A percentile compares a stretch with the other conserved stretches of the same genome.
Conservation (phyloP, 306 rosid species). For the Erythrophleum fordii region DNA sequence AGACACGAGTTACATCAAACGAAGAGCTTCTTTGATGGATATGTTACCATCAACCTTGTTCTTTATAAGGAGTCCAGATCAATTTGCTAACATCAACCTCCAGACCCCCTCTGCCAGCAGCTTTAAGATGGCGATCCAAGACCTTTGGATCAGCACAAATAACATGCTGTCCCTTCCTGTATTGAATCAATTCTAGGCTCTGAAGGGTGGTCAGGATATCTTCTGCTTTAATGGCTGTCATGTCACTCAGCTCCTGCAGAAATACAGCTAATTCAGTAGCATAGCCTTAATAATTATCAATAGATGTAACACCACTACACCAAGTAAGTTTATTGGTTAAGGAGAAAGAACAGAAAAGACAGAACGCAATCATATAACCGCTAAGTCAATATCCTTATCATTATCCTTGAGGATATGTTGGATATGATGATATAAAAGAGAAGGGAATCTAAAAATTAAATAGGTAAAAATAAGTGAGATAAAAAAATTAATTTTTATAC, state of each 20-base stretch:
- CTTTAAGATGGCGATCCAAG: slow-evolving; percentile 70
- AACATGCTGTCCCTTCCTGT: slow-evolving; percentile 75
- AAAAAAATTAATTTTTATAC: no score
- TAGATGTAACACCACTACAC: slow-evolving; percentile 1
- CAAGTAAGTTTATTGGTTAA: not conserved
- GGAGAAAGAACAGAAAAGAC: not conserved
- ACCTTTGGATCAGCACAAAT: slow-evolving; percentile 79
- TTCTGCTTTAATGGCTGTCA: slow-evolving; percentile 78
- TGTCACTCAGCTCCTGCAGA: slow-evolving; percentile 72
- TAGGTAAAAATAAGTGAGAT: no score
- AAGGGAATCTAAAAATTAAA: no score
- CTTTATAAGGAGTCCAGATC: slow-evolving; percentile 76
- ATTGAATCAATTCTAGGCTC: slow-evolving; percentile 67
- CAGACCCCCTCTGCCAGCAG: slow-evolving; percentile 68
- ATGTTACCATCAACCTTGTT: slow-evolving; percentile 50
- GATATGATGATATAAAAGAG: no score
- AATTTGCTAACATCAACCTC: slow-evolving; percentile 67
- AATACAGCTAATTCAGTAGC: not conserved
- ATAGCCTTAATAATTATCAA: not conserved
- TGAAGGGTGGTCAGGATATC: slow-evolving; percentile 65
- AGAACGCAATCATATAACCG: not conserved
- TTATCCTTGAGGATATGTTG: no score
- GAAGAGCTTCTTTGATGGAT: not conserved
- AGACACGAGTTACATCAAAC: slow-evolving; percentile 7
- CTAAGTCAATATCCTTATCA: slow-evolving; percentile 4